A percentile compares a stretch with the other conserved stretches of the same genome.
phyloP scores from a whole-genome alignment of 805 yeast genomes.

The Zygosaccharomyces lentus region DNA sequence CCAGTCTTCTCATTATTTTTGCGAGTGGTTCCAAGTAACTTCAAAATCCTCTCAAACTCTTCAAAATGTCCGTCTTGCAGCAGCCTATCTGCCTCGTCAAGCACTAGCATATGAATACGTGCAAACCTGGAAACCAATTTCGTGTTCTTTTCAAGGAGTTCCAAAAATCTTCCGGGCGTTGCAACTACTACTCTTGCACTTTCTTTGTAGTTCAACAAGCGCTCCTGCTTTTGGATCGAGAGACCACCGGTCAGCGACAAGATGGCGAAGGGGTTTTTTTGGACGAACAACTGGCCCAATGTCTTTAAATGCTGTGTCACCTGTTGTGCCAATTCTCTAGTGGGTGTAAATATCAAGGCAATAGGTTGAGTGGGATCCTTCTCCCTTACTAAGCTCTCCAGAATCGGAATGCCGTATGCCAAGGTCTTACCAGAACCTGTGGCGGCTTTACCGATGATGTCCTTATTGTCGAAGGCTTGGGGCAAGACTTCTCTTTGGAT shows the following conservation, averaged over 20 bases:
- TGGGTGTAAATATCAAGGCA: conserved; percentile 87
- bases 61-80: conserved; percentile 95
- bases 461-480: conserved; percentile 62
- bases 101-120: conserved; percentile 50
- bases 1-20: conserved; percentile 37
- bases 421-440: conserved; percentile 98
- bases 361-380: conserved; percentile 43
- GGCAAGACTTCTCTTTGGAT: conserved; percentile 81
- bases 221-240: conserved; percentile 87
- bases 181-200: conserved; percentile 81
- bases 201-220: conserved; percentile 59
- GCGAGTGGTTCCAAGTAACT: conserved; percentile 47
- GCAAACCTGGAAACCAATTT: conserved; percentile 40
- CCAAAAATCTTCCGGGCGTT: conserved; percentile 92
- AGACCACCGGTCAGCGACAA: conserved; percentile 90
- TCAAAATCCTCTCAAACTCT: conserved; percentile 79
- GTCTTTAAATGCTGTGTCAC: conserved; percentile 73
- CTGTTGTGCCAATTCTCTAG: conserved; percentile 94
- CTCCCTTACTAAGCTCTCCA: conserved; percentile 51
- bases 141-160: conserved; percentile 62
- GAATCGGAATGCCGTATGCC: conserved; percentile 90
- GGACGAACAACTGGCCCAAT: conserved; percentile 38
- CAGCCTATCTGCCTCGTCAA: conserved; percentile 95
- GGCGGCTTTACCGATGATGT: conserved; percentile 91
- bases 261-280: conserved; percentile 54